Conservation (phyloP, 176 grass and related monocot genomes). For the Panicum miliaceum region DNA sequence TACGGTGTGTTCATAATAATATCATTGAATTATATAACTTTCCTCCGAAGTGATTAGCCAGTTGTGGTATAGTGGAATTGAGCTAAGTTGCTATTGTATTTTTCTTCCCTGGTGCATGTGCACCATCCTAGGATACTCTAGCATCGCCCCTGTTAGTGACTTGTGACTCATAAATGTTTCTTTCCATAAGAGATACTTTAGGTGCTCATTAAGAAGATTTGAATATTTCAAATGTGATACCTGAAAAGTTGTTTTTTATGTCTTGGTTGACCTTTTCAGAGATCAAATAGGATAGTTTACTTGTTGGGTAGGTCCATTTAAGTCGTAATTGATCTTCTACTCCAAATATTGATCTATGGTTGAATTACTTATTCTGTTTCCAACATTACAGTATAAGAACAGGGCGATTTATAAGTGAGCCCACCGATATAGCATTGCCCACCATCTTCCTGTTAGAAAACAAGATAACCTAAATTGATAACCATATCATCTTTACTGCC, state of each 20-base stretch:
- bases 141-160: neutral
- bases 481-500: neutral
- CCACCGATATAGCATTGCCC: neutral
- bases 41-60: neutral
- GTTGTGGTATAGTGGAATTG: neutral
- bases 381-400: neutral
- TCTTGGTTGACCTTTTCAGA: neutral
- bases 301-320: neutral
- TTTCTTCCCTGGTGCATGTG: neutral
- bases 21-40: neutral
- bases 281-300: conserved; percentile 13
- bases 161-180: neutral
- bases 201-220: neutral
- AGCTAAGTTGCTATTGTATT: neutral
- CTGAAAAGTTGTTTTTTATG: neutral
- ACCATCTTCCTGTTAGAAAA: neutral
- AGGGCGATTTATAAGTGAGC: neutral
- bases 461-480: conserved; percentile 1
- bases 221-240: neutral
- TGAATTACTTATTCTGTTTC: conserved; percentile 1
- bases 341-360: neutral
- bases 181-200: conserved; percentile 23
- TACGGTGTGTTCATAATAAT: neutral
- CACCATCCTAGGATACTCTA: neutral
- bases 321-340: neutral